Percentiles rank a stretch among this genome's conserved stretches.
These are phyloP conservation scores for Citrus medica DNA, from an alignment of 345 rosid species.

Conservation along the genomic window DNA sequence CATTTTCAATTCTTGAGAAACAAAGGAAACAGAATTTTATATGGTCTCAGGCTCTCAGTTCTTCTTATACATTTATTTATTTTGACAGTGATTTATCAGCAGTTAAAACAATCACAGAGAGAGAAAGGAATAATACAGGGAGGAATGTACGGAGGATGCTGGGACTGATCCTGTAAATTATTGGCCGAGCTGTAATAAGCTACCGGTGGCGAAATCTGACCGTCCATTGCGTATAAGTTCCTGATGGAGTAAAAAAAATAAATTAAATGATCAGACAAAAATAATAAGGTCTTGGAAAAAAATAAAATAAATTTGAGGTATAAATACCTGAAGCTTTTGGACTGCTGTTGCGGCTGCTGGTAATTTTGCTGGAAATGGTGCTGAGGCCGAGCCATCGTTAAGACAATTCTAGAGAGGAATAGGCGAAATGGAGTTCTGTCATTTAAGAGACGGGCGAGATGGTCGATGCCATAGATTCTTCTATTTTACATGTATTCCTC, in stretches of 20 bases:
- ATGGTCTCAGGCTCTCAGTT: background rate
- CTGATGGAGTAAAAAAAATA: conserved; percentile 22
- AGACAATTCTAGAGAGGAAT: conserved; percentile 9
- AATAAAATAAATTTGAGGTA: background rate
- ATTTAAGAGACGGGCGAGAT: conserved; percentile 14
- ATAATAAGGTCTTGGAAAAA: conserved; percentile 24
- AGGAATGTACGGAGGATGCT: conserved; percentile 81
- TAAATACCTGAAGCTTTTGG: conserved; percentile 51
- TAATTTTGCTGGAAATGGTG: conserved; percentile 45
- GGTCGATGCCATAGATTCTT: conserved; percentile 18
- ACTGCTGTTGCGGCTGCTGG: conserved; percentile 37
- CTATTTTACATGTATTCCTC: conserved; percentile 3
- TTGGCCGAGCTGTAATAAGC: conserved; percentile 31
- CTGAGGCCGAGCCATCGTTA: conserved; percentile 59
- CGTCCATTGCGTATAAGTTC: conserved; percentile 39
- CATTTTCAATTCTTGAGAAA: background rate
- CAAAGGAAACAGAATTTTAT: background rate
- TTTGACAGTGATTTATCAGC: background rate
- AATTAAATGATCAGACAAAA: background rate
- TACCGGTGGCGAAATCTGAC: conserved; percentile 49
- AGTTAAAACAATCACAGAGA: background rate
- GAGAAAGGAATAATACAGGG: conserved; percentile 47
- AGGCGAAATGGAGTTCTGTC: background rate
- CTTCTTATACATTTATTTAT: background rate
- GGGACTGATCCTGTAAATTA: conserved; percentile 57